phyloP scores from a whole-genome alignment of 345 rosid genomes.

The Eutrema heterophyllum region DNA sequence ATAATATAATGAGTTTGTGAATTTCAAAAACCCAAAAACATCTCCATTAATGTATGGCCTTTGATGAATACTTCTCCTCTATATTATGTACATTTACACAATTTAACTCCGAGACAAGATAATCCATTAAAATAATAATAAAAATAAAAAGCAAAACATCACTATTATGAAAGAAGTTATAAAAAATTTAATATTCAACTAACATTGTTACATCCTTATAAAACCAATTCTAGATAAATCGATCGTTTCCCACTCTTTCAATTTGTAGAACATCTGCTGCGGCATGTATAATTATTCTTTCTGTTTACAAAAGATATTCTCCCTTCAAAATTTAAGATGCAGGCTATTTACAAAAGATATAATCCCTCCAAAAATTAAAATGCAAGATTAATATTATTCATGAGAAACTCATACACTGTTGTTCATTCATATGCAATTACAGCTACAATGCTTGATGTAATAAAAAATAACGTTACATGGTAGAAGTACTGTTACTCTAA shows the following conservation, averaged over 20 bases:
- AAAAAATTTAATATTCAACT: too few relatives aligned
- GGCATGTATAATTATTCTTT: background rate
- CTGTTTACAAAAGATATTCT: background rate
- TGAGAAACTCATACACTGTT: slow-evolving; percentile 17
- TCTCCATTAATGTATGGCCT: too few relatives aligned
- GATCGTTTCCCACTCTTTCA: background rate
- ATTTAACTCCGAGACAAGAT: background rate
- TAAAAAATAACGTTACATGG: slow-evolving; percentile 3
- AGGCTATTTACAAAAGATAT: background rate
- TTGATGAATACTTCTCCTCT: too few relatives aligned
- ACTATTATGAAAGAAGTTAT: too few relatives aligned
- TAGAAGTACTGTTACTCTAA: background rate
- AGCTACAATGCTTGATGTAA: slow-evolving; percentile 4
- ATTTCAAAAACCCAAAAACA: too few relatives aligned
- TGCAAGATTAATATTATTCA: slow-evolving; percentile 3
- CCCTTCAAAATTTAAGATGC: background rate
- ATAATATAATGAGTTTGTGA: too few relatives aligned
- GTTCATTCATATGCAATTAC: slow-evolving; percentile 24
- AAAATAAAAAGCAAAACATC: too few relatives aligned
- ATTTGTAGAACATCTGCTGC: background rate
- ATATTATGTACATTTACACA: background rate
- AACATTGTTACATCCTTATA: background rate
- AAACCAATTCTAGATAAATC: background rate
- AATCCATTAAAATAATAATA: background rate
- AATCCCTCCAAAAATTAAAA: background rate